Evolutionary conservation across 2,329 filamentous ascomycete species (phyloP), one percentile per base, ranked within the genome.

Genomic region (Xylaria digitata): DNA sequence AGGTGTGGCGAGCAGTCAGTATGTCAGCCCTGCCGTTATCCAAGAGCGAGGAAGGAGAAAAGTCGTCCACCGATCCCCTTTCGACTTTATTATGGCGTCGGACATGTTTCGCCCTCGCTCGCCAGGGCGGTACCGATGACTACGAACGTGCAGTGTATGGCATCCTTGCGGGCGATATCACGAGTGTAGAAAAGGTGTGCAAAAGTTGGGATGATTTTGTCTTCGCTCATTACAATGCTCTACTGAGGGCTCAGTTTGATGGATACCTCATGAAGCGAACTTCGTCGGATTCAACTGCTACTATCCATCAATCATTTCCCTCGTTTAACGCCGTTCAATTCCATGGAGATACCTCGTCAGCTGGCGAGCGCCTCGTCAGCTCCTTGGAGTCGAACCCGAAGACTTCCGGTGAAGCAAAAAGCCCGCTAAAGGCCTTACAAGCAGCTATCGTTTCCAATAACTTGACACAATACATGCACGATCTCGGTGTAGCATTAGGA

Each of bases 121-220:
- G 91, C 23, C 88, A 91, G 57, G 88, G 89, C 1, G 88, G 88
- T 30, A 87, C 86, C 0, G 90, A 92, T 72, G 87, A 91, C 58
- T 95, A 94, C 74, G 94, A 99, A 80, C 88, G 90, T 62, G 96
- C 95, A 19, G 93, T 97, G 0, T 97, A 97, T 76, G 95, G 93
- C 32, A 81, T 97, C 13, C 84, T 99, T n/a, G 91, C 92, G 48
- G 96, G 96, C 56, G 93, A 97, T 75, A 86, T 94, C 56, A 82
- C 87, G 43, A 92, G 91, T 58, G 92, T 96, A 11, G 89, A 92
- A 75, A 87, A 88, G 70, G 89, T 95, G 45, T 94, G 92, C 76
- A 85, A 87, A 57, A 89, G 86, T 23, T 96, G 94, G 90, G 93
- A 97, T 72, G 95, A 98, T 75, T 89, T 90, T 73, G 84, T 97